Base-by-base conservation (phyloP, 2,329 filamentous ascomycete species). In the Fusarium nodosum region DNA sequence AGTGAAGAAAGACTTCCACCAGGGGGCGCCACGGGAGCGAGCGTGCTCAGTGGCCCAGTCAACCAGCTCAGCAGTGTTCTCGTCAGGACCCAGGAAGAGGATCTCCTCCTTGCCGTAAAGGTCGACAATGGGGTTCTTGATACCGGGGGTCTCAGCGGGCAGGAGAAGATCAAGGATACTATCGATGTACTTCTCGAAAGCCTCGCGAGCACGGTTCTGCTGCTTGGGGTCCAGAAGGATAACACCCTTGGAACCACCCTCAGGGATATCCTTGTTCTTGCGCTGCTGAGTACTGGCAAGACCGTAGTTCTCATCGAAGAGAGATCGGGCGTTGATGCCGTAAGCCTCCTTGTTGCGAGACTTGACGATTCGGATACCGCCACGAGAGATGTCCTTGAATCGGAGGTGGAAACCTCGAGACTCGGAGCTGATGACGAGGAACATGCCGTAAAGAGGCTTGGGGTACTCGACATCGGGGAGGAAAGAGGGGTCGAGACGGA, bases 1-100 rank as follows among this genome's bases (percentile, higher is more conserved):
- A 3, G 96, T 99, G 86, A 99, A 99, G 88, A 99, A 99, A 0
- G 96, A 99, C 86, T 99, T 99, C 96, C 96, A 99, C 93, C 95
- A 99, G 30, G 94, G 93, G 7, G 96, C 96, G 46, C 94, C 94
- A 74, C 96, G 90, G 66, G 84, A 84, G 54, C 93, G 89, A 64
- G 96, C 96, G 80, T 99, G 96, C 80, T 96, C 91, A 2, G 96
- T 99, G n/a, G 96, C 96, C 96, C 96, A 99, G 81, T 99, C 90
- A 53, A 99, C 96, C 34, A 99, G 87, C 76, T 97, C 93, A 24
- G 96, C 96, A 2, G 96, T 99, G 83, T 99, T 99, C 89, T 99
- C 96, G 73, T 99, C 96, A 1, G 96, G 96, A 34, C 96, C 96
- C 93, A 99, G 93, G 86, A 99, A 99, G 24, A 99, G 85, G 67